A percentile compares a stretch with the other conserved stretches of the same genome.
Evolutionary conservation across 2,329 filamentous ascomycete genomes (phyloP).

Genomic region (Fusarium musae): DNA sequence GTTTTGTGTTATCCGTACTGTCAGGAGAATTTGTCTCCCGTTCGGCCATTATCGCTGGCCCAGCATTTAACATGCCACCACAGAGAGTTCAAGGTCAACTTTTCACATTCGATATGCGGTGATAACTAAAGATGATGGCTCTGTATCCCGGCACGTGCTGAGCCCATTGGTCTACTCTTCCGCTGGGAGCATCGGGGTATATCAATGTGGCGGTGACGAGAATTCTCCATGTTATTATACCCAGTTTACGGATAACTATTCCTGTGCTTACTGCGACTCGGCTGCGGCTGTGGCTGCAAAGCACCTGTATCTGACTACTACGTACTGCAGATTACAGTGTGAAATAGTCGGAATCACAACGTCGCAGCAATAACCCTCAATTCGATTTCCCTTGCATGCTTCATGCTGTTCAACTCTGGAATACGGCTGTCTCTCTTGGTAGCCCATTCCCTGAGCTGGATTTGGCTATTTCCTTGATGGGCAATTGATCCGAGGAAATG

Average conservation of each 20-base stretch:
- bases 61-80: background rate
- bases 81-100: background rate
- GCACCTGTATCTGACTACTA: background rate
- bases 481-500: conserved; percentile 12
- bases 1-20: background rate
- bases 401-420: conserved; percentile 33
- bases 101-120: background rate
- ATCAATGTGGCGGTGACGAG: conserved; percentile 10
- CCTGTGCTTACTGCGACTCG: conserved; percentile 6
- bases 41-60: background rate
- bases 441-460: conserved; percentile 29
- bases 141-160: conserved; percentile 22
- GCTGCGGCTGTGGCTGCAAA: conserved; percentile 20
- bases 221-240: conserved; percentile 13
- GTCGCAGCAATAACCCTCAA: conserved; percentile 3
- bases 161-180: conserved; percentile 34
- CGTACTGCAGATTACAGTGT: background rate
- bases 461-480: conserved; percentile 5
- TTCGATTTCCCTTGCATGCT: conserved; percentile 27
- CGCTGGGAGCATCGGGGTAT: conserved; percentile 2
- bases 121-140: background rate
- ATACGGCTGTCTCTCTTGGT: conserved; percentile 16
- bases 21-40: background rate
- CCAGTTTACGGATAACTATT: background rate
- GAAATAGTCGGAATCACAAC: conserved; percentile 9